phyloP scores from a whole-genome alignment of 768 basidiomycete species.

The Rhodotorula graminis region DNA sequence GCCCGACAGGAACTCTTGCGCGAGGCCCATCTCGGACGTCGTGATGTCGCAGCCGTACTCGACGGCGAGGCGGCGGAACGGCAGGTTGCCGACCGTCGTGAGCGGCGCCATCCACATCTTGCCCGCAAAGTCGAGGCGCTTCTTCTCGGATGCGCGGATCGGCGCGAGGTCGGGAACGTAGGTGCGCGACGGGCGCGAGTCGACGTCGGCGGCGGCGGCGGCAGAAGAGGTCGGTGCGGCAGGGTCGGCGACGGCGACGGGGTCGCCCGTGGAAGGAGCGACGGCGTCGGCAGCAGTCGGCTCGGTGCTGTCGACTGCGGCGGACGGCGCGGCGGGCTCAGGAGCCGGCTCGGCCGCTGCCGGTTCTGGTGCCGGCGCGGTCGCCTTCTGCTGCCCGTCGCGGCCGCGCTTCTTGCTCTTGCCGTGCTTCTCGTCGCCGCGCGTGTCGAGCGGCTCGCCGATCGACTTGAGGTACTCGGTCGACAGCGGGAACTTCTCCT shows the following conservation, averaged over 20 bases:
- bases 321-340: background rate
- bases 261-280: background rate
- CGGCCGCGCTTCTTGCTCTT: constrained; percentile 22
- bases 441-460: constrained; percentile 33
- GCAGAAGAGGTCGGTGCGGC: background rate
- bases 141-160: constrained; percentile 73
- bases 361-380: background rate
- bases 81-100: constrained; percentile 95
- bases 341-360: background rate
- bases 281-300: background rate
- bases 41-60: constrained; percentile 78
- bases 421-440: constrained; percentile 18
- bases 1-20: constrained; percentile 77
- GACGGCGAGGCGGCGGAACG: constrained; percentile 85
- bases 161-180: constrained; percentile 61
- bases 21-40: constrained; percentile 95
- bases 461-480: constrained; percentile 25
- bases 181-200: constrained; percentile 37
- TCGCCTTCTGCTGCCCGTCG: constrained; percentile 5
- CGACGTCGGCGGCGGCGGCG: background rate
- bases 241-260: background rate
- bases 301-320: background rate
- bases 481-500: constrained; percentile 34
- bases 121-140: constrained; percentile 73
- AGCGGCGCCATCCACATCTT: constrained; percentile 81